These are phyloP conservation scores for Gaillardinia entomophila DNA, from an alignment of 805 yeast genomes.

Conservation along the genomic window DNA sequence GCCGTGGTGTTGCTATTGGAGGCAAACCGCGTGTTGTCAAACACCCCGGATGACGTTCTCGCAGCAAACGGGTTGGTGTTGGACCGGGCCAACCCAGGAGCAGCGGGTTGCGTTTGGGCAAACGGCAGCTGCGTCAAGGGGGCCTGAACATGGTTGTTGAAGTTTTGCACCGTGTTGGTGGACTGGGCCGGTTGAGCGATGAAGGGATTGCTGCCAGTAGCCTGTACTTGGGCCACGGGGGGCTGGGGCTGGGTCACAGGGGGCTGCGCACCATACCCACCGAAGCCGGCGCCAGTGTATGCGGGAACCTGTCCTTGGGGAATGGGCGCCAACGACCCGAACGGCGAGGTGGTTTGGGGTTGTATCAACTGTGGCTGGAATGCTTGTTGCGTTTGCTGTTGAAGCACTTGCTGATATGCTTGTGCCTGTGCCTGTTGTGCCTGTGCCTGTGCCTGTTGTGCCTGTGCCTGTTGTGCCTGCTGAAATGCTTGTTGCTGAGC, in stretches of 20 bases:
- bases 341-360: constrained; percentile 3
- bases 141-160: constrained; percentile 11
- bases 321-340: constrained; percentile 4
- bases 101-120: constrained; percentile 1
- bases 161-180: constrained; percentile 6
- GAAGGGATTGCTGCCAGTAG: constrained; percentile 7
- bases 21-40: constrained; percentile 34
- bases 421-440: background rate
- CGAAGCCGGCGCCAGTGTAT: constrained; percentile 57
- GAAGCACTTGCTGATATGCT: constrained; percentile 1
- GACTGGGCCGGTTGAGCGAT: constrained; percentile 1
- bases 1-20: constrained; percentile 26
- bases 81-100: constrained; percentile 15
- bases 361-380: constrained; percentile 7
- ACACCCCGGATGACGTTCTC: constrained; percentile 44
- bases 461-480: constrained; percentile 1
- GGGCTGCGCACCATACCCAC: constrained; percentile 34
- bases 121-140: constrained; percentile 1
- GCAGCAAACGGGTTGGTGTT: constrained; percentile 34
- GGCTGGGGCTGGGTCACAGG: too few relatives aligned
- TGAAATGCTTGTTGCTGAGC: background rate
- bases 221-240: constrained; percentile 1
- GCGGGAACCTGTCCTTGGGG: constrained; percentile 16
- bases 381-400: constrained; percentile 2
- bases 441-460: constrained; percentile 2